Evolutionary conservation across 2,329 filamentous ascomycete species (phyloP).

Genomic region (Dactylella cylindrospora): DNA sequence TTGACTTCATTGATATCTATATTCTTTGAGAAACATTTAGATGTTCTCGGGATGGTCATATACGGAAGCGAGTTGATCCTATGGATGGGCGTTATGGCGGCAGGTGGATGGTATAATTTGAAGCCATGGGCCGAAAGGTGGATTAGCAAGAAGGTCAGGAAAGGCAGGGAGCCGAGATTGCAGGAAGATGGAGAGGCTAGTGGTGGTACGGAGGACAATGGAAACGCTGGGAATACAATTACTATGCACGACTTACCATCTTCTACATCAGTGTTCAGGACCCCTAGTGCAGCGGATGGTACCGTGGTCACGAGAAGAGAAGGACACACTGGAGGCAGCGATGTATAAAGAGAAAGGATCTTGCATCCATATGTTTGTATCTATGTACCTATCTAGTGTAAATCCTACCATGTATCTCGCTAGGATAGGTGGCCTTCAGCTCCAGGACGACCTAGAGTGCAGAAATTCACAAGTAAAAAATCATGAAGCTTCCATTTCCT

Average conservation of each 20-base stretch:
- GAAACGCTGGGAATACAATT: conserved; percentile 49
- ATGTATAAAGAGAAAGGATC: conserved; percentile 21
- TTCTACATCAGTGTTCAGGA: conserved; percentile 66
- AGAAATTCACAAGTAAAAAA: no score
- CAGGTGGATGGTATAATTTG: conserved; percentile 66
- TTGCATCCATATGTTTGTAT: no score
- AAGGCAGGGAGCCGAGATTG: conserved; percentile 23
- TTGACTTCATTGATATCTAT: conserved; percentile 67
- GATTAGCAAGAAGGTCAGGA: conserved; percentile 45
- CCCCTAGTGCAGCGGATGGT: conserved; percentile 51
- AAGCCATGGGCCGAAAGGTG: conserved; percentile 59
- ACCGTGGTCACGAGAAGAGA: background rate
- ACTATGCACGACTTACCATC: conserved; percentile 59
- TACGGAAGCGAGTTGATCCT: conserved; percentile 67
- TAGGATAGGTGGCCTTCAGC: no score
- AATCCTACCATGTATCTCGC: no score
- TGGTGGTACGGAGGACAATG: conserved; percentile 15
- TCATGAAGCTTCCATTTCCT: no score
- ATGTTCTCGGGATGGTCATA: conserved; percentile 66
- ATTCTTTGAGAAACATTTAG: conserved; percentile 62
- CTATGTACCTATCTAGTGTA: no score
- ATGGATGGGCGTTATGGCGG: conserved; percentile 68
- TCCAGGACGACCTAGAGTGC: no score
- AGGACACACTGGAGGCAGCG: background rate
- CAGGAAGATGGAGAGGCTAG: background rate